phyloP scores from a whole-genome alignment of 108 stramenopile species.

The Nitzschia sp. region DNA sequence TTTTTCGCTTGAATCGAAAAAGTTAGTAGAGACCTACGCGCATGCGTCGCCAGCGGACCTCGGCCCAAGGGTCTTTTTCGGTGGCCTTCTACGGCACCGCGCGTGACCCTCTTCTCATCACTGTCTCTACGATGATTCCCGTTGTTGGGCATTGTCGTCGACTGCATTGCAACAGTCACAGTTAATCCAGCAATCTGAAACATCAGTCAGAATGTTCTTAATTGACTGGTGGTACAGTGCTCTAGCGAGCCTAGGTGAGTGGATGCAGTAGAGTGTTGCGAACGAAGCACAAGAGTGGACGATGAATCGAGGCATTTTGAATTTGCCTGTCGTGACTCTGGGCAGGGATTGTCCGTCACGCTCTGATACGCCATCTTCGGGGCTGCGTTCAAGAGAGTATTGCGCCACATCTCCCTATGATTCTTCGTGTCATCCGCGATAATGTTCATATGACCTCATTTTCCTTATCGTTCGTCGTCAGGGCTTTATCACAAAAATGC shows the following conservation, averaged over 20 bases:
- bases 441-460: no score
- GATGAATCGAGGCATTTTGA: not conserved
- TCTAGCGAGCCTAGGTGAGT: constrained; percentile 78
- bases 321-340: no score
- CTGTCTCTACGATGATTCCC: not conserved
- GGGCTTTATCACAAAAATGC: constrained; percentile 99
- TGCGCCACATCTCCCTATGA: no score
- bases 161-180: not conserved
- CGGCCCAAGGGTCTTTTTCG: constrained; percentile 1
- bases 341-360: no score
- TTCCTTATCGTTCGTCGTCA: no score
- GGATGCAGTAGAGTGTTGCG: not conserved
- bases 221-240: constrained; percentile 91
- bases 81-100: not conserved
- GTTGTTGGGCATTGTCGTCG: not conserved
- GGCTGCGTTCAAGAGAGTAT: no score
- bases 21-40: no score
- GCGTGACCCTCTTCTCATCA: not conserved
- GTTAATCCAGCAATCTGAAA: constrained; percentile 1
- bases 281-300: not conserved
- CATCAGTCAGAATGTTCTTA: constrained; percentile 49
- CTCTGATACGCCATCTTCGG: no score
- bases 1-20: no score
- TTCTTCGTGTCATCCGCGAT: no score
- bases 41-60: no score